Percentiles rank a stretch among this genome's conserved stretches.
Conservation (phyloP, 164 flowering plant genomes). For the Nymphaea thermarum region DNA sequence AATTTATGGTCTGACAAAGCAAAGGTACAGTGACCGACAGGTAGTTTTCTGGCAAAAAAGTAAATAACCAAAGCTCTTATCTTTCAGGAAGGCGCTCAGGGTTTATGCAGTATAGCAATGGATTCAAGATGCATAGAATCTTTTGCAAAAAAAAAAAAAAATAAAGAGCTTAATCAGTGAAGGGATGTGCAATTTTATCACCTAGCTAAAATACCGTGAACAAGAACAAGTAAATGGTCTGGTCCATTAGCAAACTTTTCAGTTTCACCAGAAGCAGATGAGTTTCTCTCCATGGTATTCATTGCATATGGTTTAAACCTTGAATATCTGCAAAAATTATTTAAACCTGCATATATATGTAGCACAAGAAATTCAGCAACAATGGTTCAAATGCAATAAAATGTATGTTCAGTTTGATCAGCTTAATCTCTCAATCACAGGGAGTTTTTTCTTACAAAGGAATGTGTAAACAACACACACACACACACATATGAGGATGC, state of each 20-base stretch:
- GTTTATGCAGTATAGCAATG: background rate
- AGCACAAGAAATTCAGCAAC: too few species aligned
- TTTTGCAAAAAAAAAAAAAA: too few species aligned
- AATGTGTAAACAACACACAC: too few species aligned
- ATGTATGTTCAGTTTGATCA: background rate
- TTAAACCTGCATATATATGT: conserved; percentile 30
- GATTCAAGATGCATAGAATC: too few species aligned
- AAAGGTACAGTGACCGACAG: background rate
- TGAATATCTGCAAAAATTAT: conserved; percentile 23
- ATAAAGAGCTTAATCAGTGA: background rate
- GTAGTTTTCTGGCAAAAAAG: background rate
- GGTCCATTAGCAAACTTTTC: conserved; percentile 36
- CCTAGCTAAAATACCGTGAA: conserved; percentile 95
- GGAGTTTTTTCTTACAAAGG: too few species aligned
- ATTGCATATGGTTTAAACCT: conserved; percentile 40
- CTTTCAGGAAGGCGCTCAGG: background rate
- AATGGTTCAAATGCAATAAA: too few species aligned
- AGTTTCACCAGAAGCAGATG: conserved; percentile 22
- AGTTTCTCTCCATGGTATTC: conserved; percentile 37
- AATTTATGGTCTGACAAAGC: background rate
- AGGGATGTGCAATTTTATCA: conserved; percentile 10
- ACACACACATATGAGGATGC: too few species aligned
- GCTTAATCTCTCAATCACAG: too few species aligned
- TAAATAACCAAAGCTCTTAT: background rate
- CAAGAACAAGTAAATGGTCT: conserved; percentile 97